Evolutionary conservation across 2,329 filamentous ascomycete species (phyloP).

Genomic region (Aspergillus sp.): DNA sequence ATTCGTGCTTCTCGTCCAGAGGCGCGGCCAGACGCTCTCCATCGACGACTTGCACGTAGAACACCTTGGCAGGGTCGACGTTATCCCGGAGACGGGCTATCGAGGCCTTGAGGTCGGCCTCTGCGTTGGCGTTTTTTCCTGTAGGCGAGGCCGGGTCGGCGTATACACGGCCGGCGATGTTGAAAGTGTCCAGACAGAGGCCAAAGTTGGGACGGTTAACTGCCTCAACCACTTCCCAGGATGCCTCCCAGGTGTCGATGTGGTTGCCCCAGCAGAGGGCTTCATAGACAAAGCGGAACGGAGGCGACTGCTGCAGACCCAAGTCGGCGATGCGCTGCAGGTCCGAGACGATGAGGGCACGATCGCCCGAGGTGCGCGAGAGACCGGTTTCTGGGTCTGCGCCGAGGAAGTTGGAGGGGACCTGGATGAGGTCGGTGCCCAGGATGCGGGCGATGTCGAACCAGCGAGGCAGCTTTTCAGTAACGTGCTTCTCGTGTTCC

Average conservation of each 20-base stretch:
- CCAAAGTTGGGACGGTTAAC: conserved; percentile 70
- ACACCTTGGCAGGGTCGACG: conserved; percentile 62
- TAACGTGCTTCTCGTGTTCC: conserved; percentile 53
- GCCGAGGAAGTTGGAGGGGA: conserved; percentile 65
- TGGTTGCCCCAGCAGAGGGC: conserved; percentile 68
- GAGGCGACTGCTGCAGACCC: conserved; percentile 52
- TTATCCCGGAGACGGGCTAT: conserved; percentile 50
- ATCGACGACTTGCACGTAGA: conserved; percentile 74
- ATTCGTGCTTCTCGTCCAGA: conserved; percentile 53
- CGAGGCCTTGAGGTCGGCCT: conserved; percentile 51
- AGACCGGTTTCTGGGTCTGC: conserved; percentile 31
- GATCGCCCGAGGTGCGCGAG: conserved; percentile 43
- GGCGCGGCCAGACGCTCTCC: conserved; percentile 60
- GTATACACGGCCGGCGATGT: conserved; percentile 67
- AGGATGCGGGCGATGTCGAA: conserved; percentile 61
- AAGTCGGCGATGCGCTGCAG: conserved; percentile 63
- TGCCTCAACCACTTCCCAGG: conserved; percentile 62
- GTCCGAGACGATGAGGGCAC: conserved; percentile 57
- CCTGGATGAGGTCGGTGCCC: conserved; percentile 66
- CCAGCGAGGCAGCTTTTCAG: conserved; percentile 63
- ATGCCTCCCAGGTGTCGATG: conserved; percentile 65
- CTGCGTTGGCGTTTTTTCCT: conserved; percentile 52
- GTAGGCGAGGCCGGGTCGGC: conserved; percentile 58
- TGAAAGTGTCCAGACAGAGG: conserved; percentile 73
- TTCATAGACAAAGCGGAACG: conserved; percentile 69